Conservation (phyloP, 306 rosid genomes). For the Vigna mungo region DNA sequence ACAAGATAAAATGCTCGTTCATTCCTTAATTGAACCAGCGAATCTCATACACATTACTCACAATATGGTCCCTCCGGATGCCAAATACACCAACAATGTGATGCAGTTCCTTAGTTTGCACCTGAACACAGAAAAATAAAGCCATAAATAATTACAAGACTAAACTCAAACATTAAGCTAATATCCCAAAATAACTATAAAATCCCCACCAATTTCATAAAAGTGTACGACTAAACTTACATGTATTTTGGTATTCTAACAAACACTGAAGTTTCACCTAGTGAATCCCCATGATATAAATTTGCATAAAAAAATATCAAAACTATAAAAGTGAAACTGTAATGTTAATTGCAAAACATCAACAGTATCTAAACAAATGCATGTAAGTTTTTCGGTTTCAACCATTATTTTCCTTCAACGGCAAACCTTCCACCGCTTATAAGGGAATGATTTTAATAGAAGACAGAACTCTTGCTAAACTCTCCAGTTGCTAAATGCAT, state of each 20-base stretch:
- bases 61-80: conserved; percentile 76
- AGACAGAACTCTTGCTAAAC: too few species aligned
- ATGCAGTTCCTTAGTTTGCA: conserved; percentile 50
- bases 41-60: conserved; percentile 52
- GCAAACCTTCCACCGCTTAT: too few species aligned
- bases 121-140: conserved; percentile 55
- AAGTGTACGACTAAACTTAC: not conserved
- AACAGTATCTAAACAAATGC: not conserved
- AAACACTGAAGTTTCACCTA: not conserved
- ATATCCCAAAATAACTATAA: not conserved
- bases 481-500: not conserved
- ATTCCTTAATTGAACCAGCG: conserved; percentile 21
- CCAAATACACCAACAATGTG: conserved; percentile 68
- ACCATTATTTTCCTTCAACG: not conserved
- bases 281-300: not conserved
- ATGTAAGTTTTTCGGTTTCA: not conserved
- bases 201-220: not conserved
- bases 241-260: not conserved
- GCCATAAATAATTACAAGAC: not conserved
- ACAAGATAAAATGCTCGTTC: conserved; percentile 15
- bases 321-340: not conserved
- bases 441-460: too few species aligned
- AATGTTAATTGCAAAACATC: not conserved
- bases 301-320: not conserved
- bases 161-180: conserved; percentile 6